Base-by-base conservation (phyloP, 805 yeast species). In the Kuraishia piskuri region DNA sequence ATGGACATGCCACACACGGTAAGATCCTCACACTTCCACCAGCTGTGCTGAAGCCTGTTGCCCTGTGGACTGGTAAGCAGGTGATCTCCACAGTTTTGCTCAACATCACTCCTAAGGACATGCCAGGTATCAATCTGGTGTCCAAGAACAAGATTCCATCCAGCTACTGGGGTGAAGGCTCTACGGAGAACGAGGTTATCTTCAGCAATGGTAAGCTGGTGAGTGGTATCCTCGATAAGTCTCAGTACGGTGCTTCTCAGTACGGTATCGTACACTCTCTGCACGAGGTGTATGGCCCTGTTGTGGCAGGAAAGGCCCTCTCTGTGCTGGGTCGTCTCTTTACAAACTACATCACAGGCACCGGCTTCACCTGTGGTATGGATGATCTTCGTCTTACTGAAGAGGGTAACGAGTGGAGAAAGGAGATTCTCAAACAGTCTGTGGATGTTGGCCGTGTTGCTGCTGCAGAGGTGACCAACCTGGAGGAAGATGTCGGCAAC, bases 321-420 rank as follows among this genome's bases (percentile, higher is more conserved):
- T 86, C 96, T 50, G 95, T 92, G n/a, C 77, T 94, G 56, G 98
- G 99, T 58, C 80, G 99, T 63, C 76, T 94, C 53, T 92, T 95
- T 73, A 95, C 99, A 22, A 90, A 88, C 69, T 94, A 90, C 69
- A 90, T 86, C 64, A 91, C 86, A 80, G 79, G 83, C 74, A 87
- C 89, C 54, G 98, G 97, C 1, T 88, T 94, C 67, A 94, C 99
- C 7, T 94, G 99, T 84, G 99, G 99, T 79, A 95, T 94, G 99
- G 99, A 94, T 68, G 99, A 94, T 74, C 77, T 94, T 69, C 82
- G 96, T 67, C 78, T 95, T 61, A 94, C 98, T 22, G 80, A 70
- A 2, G 96, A 89, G 61, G 99, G 99, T 66, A 91, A 95, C 68
- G 64, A 76, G 56, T 84, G 95, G 92, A 84, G 99, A 76, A 72